Evolutionary conservation across 345 rosid genomes (phyloP).

Genomic region (Melaleuca alternifolia): DNA sequence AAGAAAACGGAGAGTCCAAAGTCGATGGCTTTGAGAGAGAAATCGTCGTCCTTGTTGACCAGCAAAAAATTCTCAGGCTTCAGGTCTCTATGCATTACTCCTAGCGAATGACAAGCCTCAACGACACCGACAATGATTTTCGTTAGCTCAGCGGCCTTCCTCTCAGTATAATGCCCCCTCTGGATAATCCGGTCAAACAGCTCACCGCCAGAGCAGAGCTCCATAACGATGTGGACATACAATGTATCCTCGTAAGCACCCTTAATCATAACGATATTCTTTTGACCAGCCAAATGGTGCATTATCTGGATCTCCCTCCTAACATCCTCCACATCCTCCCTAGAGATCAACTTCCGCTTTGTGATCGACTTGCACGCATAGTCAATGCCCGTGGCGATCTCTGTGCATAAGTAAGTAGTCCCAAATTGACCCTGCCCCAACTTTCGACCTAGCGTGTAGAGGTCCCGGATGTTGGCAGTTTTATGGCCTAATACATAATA

Average conservation of each 20-base stretch:
- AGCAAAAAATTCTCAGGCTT: conserved; percentile 96
- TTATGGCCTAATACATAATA: conserved; percentile 77
- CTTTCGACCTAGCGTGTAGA: conserved; percentile 71
- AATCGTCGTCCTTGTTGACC: conserved; percentile 92
- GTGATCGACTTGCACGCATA: conserved; percentile 97
- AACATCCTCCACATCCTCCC: conserved; percentile 93
- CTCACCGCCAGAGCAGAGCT: conserved; percentile 82
- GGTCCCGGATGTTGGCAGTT: conserved; percentile 79
- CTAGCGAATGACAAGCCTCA: conserved; percentile 94
- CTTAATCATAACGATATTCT: conserved; percentile 38
- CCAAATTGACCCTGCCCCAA: conserved; percentile 97
- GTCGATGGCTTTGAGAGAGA: conserved; percentile 97
- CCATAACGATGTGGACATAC: conserved; percentile 46
- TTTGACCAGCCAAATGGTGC: conserved; percentile 54
- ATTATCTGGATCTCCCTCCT: conserved; percentile 69
- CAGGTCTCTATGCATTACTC: conserved; percentile 98
- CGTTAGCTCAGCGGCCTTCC: conserved; percentile 89
- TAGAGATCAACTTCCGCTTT: conserved; percentile 81
- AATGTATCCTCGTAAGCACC: conserved; percentile 42
- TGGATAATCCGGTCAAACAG: conserved; percentile 88
- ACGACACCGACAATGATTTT: conserved; percentile 91
- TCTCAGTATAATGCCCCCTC: conserved; percentile 97
- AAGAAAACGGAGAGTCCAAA: conserved; percentile 95
- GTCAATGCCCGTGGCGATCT: conserved; percentile 55
- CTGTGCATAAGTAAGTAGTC: conserved; percentile 74